Conservation (phyloP, 345 rosid genomes). For the Toxicodendron radicans region DNA sequence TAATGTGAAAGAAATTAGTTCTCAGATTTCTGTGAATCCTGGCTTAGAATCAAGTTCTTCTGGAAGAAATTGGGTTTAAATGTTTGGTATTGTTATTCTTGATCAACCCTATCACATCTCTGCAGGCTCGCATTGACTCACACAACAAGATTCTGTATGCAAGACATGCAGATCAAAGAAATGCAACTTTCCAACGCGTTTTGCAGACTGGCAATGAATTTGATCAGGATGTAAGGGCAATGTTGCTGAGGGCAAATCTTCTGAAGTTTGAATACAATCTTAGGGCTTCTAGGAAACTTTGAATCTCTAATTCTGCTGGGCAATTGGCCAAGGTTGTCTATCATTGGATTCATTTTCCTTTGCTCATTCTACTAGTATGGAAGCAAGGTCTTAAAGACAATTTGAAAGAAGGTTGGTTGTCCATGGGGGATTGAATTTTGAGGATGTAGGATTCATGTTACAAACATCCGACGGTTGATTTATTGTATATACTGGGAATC, state of each 20-base stretch:
- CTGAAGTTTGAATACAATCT: conserved; percentile 75
- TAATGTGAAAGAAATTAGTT: background rate
- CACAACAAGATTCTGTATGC: conserved; percentile 97
- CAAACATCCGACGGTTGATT: conserved; percentile 1
- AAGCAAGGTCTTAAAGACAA: conserved; percentile 7
- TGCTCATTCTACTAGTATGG: background rate
- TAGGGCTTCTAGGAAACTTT: conserved; percentile 61
- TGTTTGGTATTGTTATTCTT: background rate
- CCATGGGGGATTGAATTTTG: conserved; percentile 22
- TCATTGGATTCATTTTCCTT: background rate
- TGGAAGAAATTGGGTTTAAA: background rate
- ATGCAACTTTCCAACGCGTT: conserved; percentile 89
- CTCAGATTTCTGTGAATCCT: background rate
- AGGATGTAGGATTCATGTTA: conserved; percentile 21
- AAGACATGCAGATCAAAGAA: conserved; percentile 96
- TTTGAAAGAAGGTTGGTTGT: conserved; percentile 14
- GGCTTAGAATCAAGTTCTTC: background rate
- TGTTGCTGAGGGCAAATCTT: conserved; percentile 87
- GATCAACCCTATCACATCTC: background rate
- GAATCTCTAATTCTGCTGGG: conserved; percentile 22
- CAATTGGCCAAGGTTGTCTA: conserved; percentile 11
- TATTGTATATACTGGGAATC: conserved; percentile 37
- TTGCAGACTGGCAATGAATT: conserved; percentile 91
- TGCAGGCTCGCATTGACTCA: conserved; percentile 97
- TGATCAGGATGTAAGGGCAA: conserved; percentile 83